Evolutionary conservation across 1,284 basidiomycete genomes (phyloP), one percentile per base, ranked within the genome.

Genomic region (Ceratorhiza oryzae-sativae): DNA sequence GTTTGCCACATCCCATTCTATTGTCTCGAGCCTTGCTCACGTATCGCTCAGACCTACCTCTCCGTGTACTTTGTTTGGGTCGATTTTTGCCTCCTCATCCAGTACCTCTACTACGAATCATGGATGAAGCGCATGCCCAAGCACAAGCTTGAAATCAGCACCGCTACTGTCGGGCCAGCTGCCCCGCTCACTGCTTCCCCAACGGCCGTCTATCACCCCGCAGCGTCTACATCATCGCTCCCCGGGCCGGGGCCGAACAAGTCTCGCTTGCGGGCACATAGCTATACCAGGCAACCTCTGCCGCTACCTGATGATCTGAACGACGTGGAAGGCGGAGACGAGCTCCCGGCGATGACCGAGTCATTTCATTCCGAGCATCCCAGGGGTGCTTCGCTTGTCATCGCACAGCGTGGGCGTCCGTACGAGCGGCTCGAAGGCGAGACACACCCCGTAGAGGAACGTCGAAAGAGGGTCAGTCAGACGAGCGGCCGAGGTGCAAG

Each of bases 41-140:
- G 67, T 41, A 30, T 48, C 39, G 61, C 71, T 32, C 77, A 97
- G 92, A 97, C 88, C 48, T 93, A 88, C 78, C 91, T 97, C 58
- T 94, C 95, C 2, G 85, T 86, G 0, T 97, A 97, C 80, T 97
- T 97, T 78, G 91, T 92, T 76, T 82, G 86, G 67, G 86, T 97
- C 62, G 95, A 97, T 80, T 81, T 87, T 60, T 83, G 86, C 46
- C 84, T 97, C 30, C 83, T 95, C 68, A 79, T 77, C 10, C 94
- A 97, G 79, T 97, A 88, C 81, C 83, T 89, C 77, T 91, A 95
- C 81, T 97, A 95, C 78, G 78, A 78, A 58, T 77, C 76, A 70
- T 76, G 71, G 46, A 25, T 71, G 67, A 41, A 75, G 71, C 73
- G 70, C n/a, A 2, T 18, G 18, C 60, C 59, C 42, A 36, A 46